Conservation (phyloP, 2,329 filamentous ascomycete genomes). For the Hirsutella thompsonii region DNA sequence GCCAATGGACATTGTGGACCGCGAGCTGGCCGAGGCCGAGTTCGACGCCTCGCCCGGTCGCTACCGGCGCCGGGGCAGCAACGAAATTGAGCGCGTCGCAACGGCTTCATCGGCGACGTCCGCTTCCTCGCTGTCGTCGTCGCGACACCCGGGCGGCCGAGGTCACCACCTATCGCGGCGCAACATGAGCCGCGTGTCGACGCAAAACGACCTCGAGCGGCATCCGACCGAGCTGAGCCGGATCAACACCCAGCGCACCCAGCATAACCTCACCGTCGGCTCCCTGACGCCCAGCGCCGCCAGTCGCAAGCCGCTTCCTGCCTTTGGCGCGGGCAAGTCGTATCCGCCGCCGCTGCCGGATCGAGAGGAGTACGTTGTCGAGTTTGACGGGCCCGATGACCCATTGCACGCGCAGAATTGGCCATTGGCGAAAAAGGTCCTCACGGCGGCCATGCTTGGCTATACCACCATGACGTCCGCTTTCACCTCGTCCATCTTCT, state of each 20-base stretch:
- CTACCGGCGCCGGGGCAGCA: conserved; percentile 27
- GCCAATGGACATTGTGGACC: conserved; percentile 39
- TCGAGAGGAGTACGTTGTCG: conserved; percentile 66
- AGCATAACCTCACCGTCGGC: conserved; percentile 64
- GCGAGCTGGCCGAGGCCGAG: conserved; percentile 40
- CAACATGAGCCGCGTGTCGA: conserved; percentile 33
- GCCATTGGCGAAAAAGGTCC: conserved; percentile 63
- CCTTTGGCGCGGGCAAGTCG: conserved; percentile 61
- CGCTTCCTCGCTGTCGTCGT: conserved; percentile 29
- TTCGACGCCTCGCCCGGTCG: conserved; percentile 33
- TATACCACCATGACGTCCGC: conserved; percentile 61
- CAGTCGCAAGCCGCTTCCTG: conserved; percentile 47
- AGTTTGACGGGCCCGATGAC: conserved; percentile 75
- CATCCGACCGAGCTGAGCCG: conserved; percentile 57
- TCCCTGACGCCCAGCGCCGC: conserved; percentile 30
- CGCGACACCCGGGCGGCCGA: conserved; percentile 36
- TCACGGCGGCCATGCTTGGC: conserved; percentile 55
- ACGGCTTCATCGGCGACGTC: conserved; percentile 39
- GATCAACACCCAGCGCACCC: conserved; percentile 57
- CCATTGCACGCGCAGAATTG: conserved; percentile 83
- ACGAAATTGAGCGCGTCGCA: conserved; percentile 48
- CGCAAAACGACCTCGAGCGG: conserved; percentile 51
- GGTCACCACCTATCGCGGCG: conserved; percentile 45
- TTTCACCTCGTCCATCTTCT: conserved; percentile 68
- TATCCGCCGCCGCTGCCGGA: conserved; percentile 59